Base-by-base conservation (phyloP, 1,284 basidiomycete genomes). In the Ganoderma lucidum region DNA sequence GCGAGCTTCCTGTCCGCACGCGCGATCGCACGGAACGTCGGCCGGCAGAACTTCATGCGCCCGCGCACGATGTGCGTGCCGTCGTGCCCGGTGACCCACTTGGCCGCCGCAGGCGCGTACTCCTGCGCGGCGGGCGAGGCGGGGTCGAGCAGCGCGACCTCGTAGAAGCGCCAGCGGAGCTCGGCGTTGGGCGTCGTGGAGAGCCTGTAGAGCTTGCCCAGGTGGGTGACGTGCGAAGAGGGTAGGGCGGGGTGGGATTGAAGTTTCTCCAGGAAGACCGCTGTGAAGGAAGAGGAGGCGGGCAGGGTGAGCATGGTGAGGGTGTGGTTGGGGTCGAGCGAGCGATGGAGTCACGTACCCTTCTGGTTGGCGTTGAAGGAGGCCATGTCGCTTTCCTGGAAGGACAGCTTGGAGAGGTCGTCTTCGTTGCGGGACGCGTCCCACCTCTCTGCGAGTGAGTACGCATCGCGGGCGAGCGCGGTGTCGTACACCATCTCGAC, bases 401-500 rank as follows among this genome's bases (percentile, higher is more conserved):
- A 93, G 56, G 81, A 77, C 35, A 89, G 80, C 48, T 86, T 75
- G 0, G 84, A 79, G 10, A 86, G 75, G 53, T 88, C 85, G 1
- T 78, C 69, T 17, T 79, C 81, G 15, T 81, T 72, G n/a, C 93
- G 88, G 3, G 93, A 87, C 1, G 83, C 78, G 75, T 93, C 86
- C 96, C 97, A 98, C 63, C 87, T 83, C 28, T 84, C 83, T 0
- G 96, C 97, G 8, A 99, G 88, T 2, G 78, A 80, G 74, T 90
- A 92, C 4, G 92, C 88, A 63, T 88, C 83, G 69, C 90, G 84
- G 0, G 96, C 95, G 23, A 98, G 85, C 0, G 92, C 88, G 41
- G 87, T 87, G 77, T 98, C 96, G 75, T 97, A 98, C 74, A 92
- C 85, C 81, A 96, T 87, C 76, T 93, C 83, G 1, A 92, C 94